Evolutionary conservation across 345 rosid species (phyloP).

Genomic region (Lagerstroemia speciosa): DNA sequence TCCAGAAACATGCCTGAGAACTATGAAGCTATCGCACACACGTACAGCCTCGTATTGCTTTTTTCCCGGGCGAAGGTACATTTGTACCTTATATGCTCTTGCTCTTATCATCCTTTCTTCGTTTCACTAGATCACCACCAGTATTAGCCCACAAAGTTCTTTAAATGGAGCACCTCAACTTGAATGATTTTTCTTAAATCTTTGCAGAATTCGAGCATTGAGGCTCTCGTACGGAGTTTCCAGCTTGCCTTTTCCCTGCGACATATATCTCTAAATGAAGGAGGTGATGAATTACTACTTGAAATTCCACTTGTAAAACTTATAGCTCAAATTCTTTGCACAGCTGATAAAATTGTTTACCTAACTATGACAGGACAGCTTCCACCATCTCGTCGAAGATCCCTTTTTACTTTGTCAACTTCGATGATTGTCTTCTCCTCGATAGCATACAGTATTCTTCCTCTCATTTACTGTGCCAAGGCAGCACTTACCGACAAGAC

Average conservation of each 20-base stretch:
- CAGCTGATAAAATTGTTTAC: not conserved
- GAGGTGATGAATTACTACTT: conserved; percentile 36
- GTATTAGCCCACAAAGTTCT: too few species aligned
- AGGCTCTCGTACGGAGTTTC: conserved; percentile 69
- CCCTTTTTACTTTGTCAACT: conserved; percentile 73
- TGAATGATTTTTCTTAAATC: not conserved
- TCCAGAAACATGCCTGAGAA: conserved; percentile 80
- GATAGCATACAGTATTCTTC: conserved; percentile 47
- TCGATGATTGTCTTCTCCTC: conserved; percentile 87
- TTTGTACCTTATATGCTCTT: not conserved
- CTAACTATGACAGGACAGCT: conserved; percentile 50
- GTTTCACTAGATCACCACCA: not conserved
- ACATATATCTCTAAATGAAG: conserved; percentile 60
- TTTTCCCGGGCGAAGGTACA: conserved; percentile 95
- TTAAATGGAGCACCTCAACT: not conserved
- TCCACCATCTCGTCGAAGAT: conserved; percentile 72
- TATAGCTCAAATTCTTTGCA: not conserved
- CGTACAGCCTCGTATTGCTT: conserved; percentile 77
- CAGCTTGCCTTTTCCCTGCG: conserved; percentile 91
- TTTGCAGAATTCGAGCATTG: conserved; percentile 78
- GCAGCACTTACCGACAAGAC: conserved; percentile 42
- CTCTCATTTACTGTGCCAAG: conserved; percentile 50
- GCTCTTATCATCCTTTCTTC: not conserved
- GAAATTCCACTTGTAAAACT: not conserved
- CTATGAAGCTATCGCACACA: conserved; percentile 92